These are phyloP conservation scores for Brassica cretica DNA, from an alignment of 345 rosid genomes.

Conservation along the genomic window DNA sequence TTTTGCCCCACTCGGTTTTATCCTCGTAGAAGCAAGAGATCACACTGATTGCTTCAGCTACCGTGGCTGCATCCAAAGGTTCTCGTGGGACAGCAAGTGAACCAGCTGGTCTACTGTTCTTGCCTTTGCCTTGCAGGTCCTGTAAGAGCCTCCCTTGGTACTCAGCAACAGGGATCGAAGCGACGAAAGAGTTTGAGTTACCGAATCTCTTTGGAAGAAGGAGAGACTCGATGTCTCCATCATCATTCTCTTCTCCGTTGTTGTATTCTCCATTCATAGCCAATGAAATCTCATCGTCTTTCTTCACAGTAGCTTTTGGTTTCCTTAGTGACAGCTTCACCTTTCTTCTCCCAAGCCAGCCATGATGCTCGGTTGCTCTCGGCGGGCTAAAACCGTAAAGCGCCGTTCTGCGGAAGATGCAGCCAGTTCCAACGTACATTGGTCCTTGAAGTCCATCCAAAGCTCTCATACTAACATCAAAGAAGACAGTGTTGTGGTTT, in stretches of 20 bases:
- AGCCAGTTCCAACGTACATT: not conserved
- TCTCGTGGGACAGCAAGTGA: not conserved
- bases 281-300: not conserved
- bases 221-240: not conserved
- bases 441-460: slow-evolving; percentile 7
- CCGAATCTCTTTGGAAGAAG: slow-evolving; percentile 8
- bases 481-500: slow-evolving; percentile 5
- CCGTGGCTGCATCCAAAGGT: not conserved
- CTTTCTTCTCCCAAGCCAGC: not conserved
- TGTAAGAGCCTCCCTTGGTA: slow-evolving; percentile 3
- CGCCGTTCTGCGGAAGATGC: not conserved
- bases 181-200: not conserved
- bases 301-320: not conserved
- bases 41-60: not conserved
- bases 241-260: not conserved
- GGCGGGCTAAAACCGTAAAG: not conserved
- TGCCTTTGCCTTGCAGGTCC: slow-evolving; percentile 3
- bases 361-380: slow-evolving; percentile 5
- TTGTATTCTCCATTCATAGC: not conserved
- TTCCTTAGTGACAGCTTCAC: not conserved
- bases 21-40: slow-evolving; percentile 2
- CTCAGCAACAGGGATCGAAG: not conserved
- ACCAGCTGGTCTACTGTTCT: slow-evolving; percentile 10
- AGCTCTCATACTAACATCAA: slow-evolving; percentile 6
- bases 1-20: not conserved